phyloP scores from a whole-genome alignment of 139 green algal species.

The Choricystis sp. region DNA sequence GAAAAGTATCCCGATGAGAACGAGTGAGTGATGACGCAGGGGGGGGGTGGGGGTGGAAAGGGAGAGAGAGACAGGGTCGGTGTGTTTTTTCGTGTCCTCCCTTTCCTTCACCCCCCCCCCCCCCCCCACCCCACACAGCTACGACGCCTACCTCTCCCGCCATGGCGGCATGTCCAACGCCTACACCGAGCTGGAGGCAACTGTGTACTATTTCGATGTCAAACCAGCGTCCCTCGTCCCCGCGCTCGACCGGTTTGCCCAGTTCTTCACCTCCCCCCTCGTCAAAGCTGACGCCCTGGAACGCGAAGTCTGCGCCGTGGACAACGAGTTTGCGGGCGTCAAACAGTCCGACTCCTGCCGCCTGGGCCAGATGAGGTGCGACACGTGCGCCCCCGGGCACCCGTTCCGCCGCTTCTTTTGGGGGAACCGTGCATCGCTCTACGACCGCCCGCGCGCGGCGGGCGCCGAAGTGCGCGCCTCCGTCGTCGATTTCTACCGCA shows the following conservation, averaged over 20 bases:
- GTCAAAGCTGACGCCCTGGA: constrained; percentile 67
- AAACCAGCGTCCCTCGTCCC: constrained; percentile 43
- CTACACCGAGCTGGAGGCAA: constrained; percentile 72
- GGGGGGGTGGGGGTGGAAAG: no score
- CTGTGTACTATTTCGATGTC: constrained; percentile 77
- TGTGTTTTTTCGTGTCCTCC: no score
- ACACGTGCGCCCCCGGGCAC: constrained; percentile 54
- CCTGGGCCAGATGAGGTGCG: constrained; percentile 64
- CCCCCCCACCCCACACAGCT: no score
- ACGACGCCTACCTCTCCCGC: constrained; percentile 72
- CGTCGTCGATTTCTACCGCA: constrained; percentile 72
- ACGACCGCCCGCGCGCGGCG: constrained; percentile 30
- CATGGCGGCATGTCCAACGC: constrained; percentile 82
- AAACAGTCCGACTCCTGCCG: constrained; percentile 56
- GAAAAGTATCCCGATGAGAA: constrained; percentile 86
- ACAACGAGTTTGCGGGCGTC: constrained; percentile 60
- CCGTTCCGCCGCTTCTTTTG: constrained; percentile 79
- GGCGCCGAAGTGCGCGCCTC: constrained; percentile 46
- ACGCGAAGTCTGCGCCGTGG: constrained; percentile 76
- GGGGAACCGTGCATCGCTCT: constrained; percentile 72
- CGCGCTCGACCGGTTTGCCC: constrained; percentile 81
- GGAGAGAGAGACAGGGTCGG: no score
- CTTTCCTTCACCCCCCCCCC: no score
- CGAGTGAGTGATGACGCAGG: no score
- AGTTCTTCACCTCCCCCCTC: constrained; percentile 87